Base-by-base conservation (phyloP, 179 eudicot species). In the Actinidia polygama region DNA sequence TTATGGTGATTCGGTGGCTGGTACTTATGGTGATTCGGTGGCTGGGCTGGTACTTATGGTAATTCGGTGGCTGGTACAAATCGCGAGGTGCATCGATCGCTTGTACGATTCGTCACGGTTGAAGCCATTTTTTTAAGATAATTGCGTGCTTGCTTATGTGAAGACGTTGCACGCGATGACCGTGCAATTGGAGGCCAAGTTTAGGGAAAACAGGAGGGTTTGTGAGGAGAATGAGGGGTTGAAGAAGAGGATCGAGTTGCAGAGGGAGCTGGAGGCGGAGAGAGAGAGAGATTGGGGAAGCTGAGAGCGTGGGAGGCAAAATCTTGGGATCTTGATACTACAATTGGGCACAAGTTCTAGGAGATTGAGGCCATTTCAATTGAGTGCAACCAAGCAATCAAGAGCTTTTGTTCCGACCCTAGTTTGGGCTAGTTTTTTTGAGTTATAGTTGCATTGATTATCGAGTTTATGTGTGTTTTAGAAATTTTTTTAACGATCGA, bases 231-330 rank as follows among this genome's bases (percentile, higher is more conserved):
- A 90, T 77, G 93, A 93, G 84, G 99, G 92, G 88, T 84, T 96
- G 83, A 92, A 84, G 91, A 93, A 86, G 89, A 87, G 77, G 80
- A 85, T 92, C 21, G 93, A 93, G 81, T 87, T 87, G 58, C 99
- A 96, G 89, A 87, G 93, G 80, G 98, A 96, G 84, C 70, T 95
- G 84, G 87, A 83, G 87, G 92, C 91, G 16, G 91, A 91, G 76
- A n/a, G 98, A 96, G 90, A 89, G 94, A 85, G 98, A 95, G 70
- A 92, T 95, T 63, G 92, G 79, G 81, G 97, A 93, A 62, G 88
- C 92, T 16, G 99, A 96, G 82, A 81, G 85, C 86, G 1, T 92
- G 95, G 98, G 99, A 96, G 89, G 98, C 93, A 85, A 95, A 92
- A 92, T 84, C 86, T 44, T 96, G 98, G 97, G 93, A 91, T 81